phyloP scores from a whole-genome alignment of 306 rosid species.

The Vigna mungo region DNA sequence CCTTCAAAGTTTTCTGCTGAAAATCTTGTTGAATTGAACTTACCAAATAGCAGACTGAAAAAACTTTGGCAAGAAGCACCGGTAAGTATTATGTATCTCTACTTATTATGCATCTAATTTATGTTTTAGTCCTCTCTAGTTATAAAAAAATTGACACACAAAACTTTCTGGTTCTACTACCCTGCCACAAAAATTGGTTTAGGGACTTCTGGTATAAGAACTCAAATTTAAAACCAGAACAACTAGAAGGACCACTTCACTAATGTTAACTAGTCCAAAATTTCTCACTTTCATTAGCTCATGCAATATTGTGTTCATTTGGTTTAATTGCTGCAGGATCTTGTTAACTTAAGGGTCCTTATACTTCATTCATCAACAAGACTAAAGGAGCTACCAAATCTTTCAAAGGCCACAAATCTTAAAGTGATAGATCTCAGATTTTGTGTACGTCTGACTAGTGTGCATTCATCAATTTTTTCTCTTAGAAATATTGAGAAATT shows the following conservation, averaged over 20 bases:
- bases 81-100: conserved; percentile 28
- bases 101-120: no score
- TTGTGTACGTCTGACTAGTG: not conserved
- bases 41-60: conserved; percentile 29
- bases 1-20: conserved; percentile 21
- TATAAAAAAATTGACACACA: no score
- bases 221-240: not conserved
- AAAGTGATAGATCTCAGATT: not conserved
- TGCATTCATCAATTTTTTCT: conserved; percentile 37
- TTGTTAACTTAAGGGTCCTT: conserved; percentile 4
- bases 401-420: conserved; percentile 39
- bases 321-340: conserved; percentile 27
- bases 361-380: not conserved
- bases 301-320: not conserved
- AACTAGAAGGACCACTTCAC: not conserved
- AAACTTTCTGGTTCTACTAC: not conserved
- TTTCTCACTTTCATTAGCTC: not conserved
- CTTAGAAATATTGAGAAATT: conserved; percentile 32
- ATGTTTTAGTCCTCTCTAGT: no score
- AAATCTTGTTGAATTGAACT: conserved; percentile 36
- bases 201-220: not conserved
- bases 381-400: conserved; percentile 25
- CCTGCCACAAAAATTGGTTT: no score
- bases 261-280: not conserved
- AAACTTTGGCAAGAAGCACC: conserved; percentile 37